A percentile compares a stretch with the other conserved stretches of the same genome.
Evolutionary conservation across 495 filamentous ascomycete species (phyloP).

Genomic region (Haplographium delicatum): DNA sequence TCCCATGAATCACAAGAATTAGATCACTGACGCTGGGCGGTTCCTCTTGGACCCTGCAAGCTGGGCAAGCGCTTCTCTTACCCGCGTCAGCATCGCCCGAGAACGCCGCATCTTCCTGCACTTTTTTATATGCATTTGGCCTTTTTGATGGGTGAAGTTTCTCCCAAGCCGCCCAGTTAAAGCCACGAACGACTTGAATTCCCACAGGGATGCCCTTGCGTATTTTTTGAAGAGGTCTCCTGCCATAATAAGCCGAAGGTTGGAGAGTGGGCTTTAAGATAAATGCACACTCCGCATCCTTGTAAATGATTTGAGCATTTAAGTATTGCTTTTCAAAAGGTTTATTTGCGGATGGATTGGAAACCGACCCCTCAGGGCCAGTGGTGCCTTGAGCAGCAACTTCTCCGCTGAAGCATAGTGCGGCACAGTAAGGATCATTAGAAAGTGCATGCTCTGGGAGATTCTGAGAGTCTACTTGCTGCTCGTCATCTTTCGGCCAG

Average conservation of each 20-base stretch:
- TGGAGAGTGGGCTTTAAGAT: conserved; percentile 73
- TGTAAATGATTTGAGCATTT: conserved; percentile 76
- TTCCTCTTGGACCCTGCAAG: conserved; percentile 53
- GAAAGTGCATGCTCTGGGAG: conserved; percentile 25
- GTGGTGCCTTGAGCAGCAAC: conserved; percentile 45
- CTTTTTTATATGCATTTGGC: conserved; percentile 40
- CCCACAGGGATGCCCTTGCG: conserved; percentile 78
- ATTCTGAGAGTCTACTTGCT: conserved; percentile 29
- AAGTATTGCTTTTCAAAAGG: conserved; percentile 45
- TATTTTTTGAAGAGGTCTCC: conserved; percentile 76
- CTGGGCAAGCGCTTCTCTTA: conserved; percentile 29
- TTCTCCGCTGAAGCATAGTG: conserved; percentile 48
- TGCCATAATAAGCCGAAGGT: conserved; percentile 73
- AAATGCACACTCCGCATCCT: conserved; percentile 67
- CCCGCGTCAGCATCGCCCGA: conserved; percentile 23
- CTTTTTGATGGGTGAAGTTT: conserved; percentile 61
- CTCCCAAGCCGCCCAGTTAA: conserved; percentile 72
- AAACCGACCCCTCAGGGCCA: conserved; percentile 34
- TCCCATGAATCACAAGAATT: conserved; percentile 87
- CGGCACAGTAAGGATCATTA: conserved; percentile 46
- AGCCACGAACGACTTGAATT: conserved; percentile 81
- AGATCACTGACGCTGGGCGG: conserved; percentile 77
- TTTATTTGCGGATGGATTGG: conserved; percentile 25
- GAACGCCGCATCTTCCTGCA: conserved; percentile 39
- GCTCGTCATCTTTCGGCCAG: conserved; percentile 58